Evolutionary conservation across 2,329 filamentous ascomycete genomes (phyloP), one percentile per base, ranked within the genome.

Genomic region (Juglanconis oblonga): DNA sequence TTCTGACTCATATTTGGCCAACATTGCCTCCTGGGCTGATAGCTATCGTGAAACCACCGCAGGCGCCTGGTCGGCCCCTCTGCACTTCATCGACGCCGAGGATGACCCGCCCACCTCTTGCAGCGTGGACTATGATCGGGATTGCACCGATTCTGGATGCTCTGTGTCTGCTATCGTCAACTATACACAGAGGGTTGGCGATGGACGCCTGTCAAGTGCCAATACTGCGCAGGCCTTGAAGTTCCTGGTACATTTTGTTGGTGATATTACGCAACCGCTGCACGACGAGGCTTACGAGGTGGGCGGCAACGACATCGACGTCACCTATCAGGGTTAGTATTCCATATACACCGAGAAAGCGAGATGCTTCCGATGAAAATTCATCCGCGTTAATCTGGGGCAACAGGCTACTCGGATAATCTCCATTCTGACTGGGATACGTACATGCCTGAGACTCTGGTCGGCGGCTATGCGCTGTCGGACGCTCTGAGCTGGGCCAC

Each of bases 371-470:
- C n/a, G 9, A 7, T 14, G 45, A 8, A 36, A 17, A 24, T 48
- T 17, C 3, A 5, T 24, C 8, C 9, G 5, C 24, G 3, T 17
- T 11, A 7, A 31, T 7, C 45, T 10, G 11, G n/a, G 31, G 13
- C 11, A 48, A 48, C n/a, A 57, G 54, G 78, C 13, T 73, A 77
- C 31, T 66, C 68, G 42, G 82, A 81, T 33, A 88, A 88, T 68
- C 76, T 88, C 5, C 86, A 88, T 69, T 69, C 80, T 4, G 76
- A 83, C 54, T 88, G 85, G 86, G 86, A 88, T 68, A 83, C 79
- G 5, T 72, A 72, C 52, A 81, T 82, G 49, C 74, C 77, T 3
- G 74, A 78, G 61, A 71, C 76, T 17, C 62, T 74, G 31, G 66
- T 77, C 0, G 78, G 77, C 0, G 77, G 70, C 7, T 57, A 17